Evolutionary conservation across 2,329 filamentous ascomycete species (phyloP).

Genomic region (Beauveria sp.): DNA sequence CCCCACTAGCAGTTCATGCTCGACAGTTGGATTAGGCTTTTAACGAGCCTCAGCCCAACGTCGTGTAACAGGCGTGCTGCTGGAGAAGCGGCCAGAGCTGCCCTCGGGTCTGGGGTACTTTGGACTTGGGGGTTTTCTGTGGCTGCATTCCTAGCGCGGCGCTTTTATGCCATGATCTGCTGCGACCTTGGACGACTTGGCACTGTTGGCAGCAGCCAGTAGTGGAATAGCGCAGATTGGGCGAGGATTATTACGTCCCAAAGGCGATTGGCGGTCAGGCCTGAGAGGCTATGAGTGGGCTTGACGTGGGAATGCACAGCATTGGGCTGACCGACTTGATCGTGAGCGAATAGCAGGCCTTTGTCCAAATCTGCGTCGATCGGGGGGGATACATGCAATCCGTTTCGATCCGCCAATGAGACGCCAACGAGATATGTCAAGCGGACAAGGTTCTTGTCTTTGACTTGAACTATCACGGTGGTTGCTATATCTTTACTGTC

Average conservation of each 20-base stretch:
- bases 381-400: not conserved
- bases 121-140: not conserved
- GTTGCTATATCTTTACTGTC: not conserved
- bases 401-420: not conserved
- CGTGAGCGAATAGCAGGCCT: not conserved
- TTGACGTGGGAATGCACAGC: not conserved
- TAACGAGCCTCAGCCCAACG: slow-evolving; percentile 3
- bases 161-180: not conserved
- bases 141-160: not conserved
- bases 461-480: not conserved
- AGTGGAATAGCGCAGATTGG: not conserved
- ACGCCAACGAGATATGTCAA: not conserved
- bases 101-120: not conserved
- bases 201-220: not conserved
- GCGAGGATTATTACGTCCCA: not conserved
- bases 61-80: not conserved
- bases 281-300: not conserved
- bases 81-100: not conserved
- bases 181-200: not conserved
- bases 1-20: not conserved
- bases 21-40: slow-evolving; percentile 1
- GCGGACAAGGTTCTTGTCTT: not conserved
- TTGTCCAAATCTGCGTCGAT: not conserved
- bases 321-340: not conserved
- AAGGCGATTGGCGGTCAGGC: not conserved